Evolutionary conservation across 2,329 filamentous ascomycete species (phyloP), one percentile per base, ranked within the genome.

Genomic region (Sporothrix brunneoviolacea): DNA sequence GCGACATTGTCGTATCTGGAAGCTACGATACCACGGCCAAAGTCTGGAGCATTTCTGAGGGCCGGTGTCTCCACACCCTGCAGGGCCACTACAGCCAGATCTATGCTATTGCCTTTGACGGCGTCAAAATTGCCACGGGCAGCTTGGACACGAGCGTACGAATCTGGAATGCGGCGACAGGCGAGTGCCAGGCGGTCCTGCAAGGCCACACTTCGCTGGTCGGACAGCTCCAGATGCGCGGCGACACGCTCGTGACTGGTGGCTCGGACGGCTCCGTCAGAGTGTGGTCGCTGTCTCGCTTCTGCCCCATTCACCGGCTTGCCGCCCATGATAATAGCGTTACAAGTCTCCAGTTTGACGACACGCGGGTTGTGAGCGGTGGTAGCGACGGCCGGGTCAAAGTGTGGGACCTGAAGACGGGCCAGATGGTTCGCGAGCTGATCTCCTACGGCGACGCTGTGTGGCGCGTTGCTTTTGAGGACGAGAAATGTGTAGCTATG

Each of bases 281-380:
- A 48, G 91, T 98, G 21, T 98, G 93, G 93, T 96, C 91, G 24
- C 71, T 98, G 55, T 84, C 90, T 59, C 88, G 85, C 59, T 94
- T 91, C 77, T 84, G 85, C 54, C 86, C 93, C 0, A 95, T 98
- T 54, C 93, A 98, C 70, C 83, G 93, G 40, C 76, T 98, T 46
- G 93, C 93, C 36, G 93, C 93, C 4, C 93, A 98, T 65, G 93
- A 98, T 68, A 98, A 98, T 67, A 96, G 91, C 65, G 93, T 98
- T 48, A 98, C 93, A 1, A 96, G 90, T 66, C 73, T 98, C 58
- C 93, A 98, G 64, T 98, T 98, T 65, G 93, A 98, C 62, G 91
- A 96, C 63, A 91, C 86, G 21, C 81, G 93, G 50, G 93, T 98
- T 54, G 91, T 98, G 51, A 95, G 89, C 64, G 93, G 93, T 59